A percentile compares a stretch with the other conserved stretches of the same genome.
These are phyloP conservation scores for Colletotrichum costaricense DNA, from an alignment of 2,329 filamentous ascomycete genomes.

Conservation along the genomic window DNA sequence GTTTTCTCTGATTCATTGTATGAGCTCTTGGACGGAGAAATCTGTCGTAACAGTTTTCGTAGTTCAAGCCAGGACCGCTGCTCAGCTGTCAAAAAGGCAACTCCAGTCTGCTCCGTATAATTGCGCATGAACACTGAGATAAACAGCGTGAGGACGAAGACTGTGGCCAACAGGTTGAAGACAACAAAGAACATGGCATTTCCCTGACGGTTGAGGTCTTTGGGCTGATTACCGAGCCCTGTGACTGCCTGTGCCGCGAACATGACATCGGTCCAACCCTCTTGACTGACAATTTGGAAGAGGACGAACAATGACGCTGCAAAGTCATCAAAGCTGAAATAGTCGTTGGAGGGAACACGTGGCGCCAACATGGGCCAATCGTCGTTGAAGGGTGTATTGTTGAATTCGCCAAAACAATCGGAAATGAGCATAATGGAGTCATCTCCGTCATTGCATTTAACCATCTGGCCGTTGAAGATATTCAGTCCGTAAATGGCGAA, in stretches of 20 bases:
- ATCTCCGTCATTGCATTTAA: constrained; percentile 80
- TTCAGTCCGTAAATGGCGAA: constrained; percentile 98
- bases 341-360: constrained; percentile 82
- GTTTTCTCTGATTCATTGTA: constrained; percentile 79
- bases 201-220: constrained; percentile 75
- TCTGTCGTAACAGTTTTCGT: constrained; percentile 89
- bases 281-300: constrained; percentile 98
- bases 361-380: constrained; percentile 87
- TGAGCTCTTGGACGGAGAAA: constrained; percentile 93
- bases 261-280: constrained; percentile 97
- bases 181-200: constrained; percentile 95
- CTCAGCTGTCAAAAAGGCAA: constrained; percentile 94
- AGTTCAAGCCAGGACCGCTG: constrained; percentile 97
- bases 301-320: constrained; percentile 94
- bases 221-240: constrained; percentile 79
- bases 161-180: constrained; percentile 95
- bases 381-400: constrained; percentile 76
- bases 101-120: constrained; percentile 98
- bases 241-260: constrained; percentile 86
- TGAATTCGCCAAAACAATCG: constrained; percentile 88
- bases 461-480: constrained; percentile 86
- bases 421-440: constrained; percentile 68
- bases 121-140: constrained; percentile 99
- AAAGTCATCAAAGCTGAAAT: constrained; percentile 94
- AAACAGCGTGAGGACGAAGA: constrained; percentile 96